These are phyloP conservation scores for Phoenix dactylifera DNA, from an alignment of 176 grass and related monocot species.

Conservation along the genomic window DNA sequence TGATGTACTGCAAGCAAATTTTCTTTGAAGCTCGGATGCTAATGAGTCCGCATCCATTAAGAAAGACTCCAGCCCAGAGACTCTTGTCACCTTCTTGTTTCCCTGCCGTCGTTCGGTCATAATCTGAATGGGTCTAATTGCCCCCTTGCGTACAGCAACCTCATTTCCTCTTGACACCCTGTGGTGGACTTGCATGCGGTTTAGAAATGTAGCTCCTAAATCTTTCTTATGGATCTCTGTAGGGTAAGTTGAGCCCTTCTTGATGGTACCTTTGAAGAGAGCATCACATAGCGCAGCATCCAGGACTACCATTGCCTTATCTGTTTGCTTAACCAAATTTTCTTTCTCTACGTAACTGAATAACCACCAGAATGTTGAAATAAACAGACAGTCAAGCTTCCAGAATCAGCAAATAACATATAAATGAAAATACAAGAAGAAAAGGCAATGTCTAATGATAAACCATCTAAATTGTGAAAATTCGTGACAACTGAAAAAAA, in stretches of 20 bases:
- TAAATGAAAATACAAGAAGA: slow-evolving; percentile 8
- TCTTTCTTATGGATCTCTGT: slow-evolving; percentile 85
- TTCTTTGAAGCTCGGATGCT: slow-evolving; percentile 85
- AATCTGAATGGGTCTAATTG: slow-evolving; percentile 73
- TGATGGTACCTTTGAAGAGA: slow-evolving; percentile 87
- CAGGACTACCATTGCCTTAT: slow-evolving; percentile 62
- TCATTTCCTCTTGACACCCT: slow-evolving; percentile 65
- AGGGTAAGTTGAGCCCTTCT: slow-evolving; percentile 69
- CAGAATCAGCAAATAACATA: slow-evolving; percentile 8
- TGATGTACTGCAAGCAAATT: slow-evolving; percentile 95
- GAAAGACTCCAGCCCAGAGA: slow-evolving; percentile 76
- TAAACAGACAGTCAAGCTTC: too few relatives aligned
- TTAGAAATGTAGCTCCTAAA: slow-evolving; percentile 60
- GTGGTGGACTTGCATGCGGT: slow-evolving; percentile 82
- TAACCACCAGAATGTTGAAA: not conserved
- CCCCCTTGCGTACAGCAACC: slow-evolving; percentile 56
- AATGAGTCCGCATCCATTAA: slow-evolving; percentile 62
- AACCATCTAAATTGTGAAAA: too few relatives aligned
- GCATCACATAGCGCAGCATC: slow-evolving; percentile 82
- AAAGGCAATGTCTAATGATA: not conserved
- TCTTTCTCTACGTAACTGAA: slow-evolving; percentile 89
- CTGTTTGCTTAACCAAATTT: slow-evolving; percentile 77
- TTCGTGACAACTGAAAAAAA: too few relatives aligned
- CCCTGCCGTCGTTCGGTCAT: slow-evolving; percentile 93
- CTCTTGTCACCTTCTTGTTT: slow-evolving; percentile 81